phyloP scores from a whole-genome alignment of 805 yeast genomes.

The Naumovozyma castellii region DNA sequence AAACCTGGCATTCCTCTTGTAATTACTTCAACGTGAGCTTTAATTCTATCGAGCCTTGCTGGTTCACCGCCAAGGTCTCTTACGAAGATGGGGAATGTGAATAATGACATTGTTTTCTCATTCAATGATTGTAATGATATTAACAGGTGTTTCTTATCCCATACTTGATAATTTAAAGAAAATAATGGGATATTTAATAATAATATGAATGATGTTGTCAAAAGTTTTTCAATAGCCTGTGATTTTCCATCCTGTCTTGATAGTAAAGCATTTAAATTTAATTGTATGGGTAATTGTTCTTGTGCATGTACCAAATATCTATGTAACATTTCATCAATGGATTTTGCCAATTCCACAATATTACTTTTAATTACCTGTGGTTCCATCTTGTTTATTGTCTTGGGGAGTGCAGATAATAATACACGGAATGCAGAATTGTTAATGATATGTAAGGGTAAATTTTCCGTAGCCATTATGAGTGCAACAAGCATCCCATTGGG shows the following conservation, averaged over 20 bases:
- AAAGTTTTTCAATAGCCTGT: not conserved
- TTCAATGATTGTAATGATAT: conserved; percentile 9
- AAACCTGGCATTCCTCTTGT: conserved; percentile 1
- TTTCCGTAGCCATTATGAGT: conserved; percentile 8
- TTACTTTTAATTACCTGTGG: not conserved
- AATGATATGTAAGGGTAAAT: conserved; percentile 6
- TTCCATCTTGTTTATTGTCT: not conserved
- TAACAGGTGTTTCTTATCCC: conserved; percentile 4
- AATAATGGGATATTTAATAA: conserved; percentile 3
- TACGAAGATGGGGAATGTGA: conserved; percentile 2
- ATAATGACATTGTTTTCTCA: not conserved
- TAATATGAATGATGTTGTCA: not conserved
- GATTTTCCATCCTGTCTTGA: too few relatives aligned
- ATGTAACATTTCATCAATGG: not conserved
- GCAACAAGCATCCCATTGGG: conserved; percentile 2
- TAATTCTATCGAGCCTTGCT: not conserved
- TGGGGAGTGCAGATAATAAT: conserved; percentile 2
- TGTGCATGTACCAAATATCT: too few relatives aligned
- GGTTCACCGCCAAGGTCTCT: not conserved
- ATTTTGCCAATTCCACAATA: not conserved
- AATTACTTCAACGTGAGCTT: not conserved
- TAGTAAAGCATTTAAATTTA: too few relatives aligned
- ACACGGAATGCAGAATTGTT: conserved; percentile 5
- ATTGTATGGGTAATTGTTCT: too few relatives aligned
- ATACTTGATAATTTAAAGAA: conserved; percentile 5